Conservation (phyloP, 2,329 filamentous ascomycete genomes). For the Trichoderma lentiforme region DNA sequence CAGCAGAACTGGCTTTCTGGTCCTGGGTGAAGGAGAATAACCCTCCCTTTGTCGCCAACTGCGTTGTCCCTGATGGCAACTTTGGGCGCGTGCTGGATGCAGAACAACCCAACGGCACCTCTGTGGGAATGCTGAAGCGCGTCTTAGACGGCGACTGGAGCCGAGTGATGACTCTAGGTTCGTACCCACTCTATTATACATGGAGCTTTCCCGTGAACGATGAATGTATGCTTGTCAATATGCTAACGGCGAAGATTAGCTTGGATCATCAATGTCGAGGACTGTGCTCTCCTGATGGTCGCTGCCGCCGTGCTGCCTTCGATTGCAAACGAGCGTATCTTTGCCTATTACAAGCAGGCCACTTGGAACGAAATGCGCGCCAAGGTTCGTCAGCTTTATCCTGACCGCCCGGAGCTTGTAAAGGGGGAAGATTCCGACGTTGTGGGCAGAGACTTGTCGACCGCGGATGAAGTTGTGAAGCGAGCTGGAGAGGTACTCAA, state of each 20-base stretch:
- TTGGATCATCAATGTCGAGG: neutral
- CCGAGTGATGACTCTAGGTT: neutral
- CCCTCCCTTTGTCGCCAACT: neutral
- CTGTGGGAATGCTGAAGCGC: neutral
- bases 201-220: neutral
- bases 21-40: neutral
- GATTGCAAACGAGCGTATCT: neutral
- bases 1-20: neutral
- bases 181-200: neutral
- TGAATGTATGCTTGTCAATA: neutral
- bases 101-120: neutral
- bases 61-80: neutral
- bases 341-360: neutral
- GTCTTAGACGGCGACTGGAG: neutral
- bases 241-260: neutral
- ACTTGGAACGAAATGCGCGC: neutral
- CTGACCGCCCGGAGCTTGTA: neutral
- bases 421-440: neutral
- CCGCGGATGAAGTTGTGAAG: neutral
- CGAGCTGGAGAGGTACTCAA: neutral
- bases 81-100: neutral
- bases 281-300: neutral
- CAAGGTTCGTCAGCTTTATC: neutral
- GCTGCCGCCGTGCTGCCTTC: neutral
- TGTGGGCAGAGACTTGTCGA: neutral